Percentiles rank a stretch among this genome's conserved stretches.
Conservation (phyloP, 2,329 filamentous ascomycete species). For the Fusarium vanettenii region DNA sequence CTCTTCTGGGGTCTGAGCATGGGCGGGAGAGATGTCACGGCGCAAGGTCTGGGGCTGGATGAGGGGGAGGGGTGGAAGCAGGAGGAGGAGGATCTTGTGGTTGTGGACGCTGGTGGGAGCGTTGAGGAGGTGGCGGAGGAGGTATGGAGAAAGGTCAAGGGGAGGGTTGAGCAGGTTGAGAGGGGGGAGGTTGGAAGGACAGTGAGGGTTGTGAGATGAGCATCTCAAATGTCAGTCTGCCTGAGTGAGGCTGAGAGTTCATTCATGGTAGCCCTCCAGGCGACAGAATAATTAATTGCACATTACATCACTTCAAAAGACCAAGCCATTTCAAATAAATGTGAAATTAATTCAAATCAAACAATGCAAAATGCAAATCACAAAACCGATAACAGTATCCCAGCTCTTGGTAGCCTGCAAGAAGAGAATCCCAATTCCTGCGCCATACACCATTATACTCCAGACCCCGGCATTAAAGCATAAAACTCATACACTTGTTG, state of each 20-base stretch:
- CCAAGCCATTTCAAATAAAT: background rate
- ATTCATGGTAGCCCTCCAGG: background rate
- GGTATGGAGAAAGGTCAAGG: conserved; percentile 64
- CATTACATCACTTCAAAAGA: background rate
- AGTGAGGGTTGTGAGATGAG: conserved; percentile 52
- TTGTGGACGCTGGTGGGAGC: conserved; percentile 64
- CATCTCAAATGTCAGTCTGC: background rate
- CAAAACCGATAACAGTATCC: conserved; percentile 40
- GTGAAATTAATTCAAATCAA: background rate
- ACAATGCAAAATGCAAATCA: conserved; percentile 12
- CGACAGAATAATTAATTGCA: background rate
- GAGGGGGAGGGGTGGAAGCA: conserved; percentile 53
- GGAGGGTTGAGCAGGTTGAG: conserved; percentile 61
- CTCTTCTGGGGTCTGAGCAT: conserved; percentile 73
- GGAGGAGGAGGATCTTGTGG: conserved; percentile 64
- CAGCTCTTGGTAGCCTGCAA: conserved; percentile 46
- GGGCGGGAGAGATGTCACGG: conserved; percentile 55
- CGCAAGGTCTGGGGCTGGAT: conserved; percentile 38
- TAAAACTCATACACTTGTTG: conserved; percentile 17
- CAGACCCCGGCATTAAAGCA: background rate
- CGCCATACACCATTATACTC: conserved; percentile 23
- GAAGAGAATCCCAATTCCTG: conserved; percentile 25
- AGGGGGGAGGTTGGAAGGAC: conserved; percentile 59
- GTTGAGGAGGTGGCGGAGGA: conserved; percentile 68
- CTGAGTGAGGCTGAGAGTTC: background rate